Evolutionary conservation across 768 basidiomycete species (phyloP), one percentile per base, ranked within the genome.

Genomic region (Paxillus ammoniavirescens): DNA sequence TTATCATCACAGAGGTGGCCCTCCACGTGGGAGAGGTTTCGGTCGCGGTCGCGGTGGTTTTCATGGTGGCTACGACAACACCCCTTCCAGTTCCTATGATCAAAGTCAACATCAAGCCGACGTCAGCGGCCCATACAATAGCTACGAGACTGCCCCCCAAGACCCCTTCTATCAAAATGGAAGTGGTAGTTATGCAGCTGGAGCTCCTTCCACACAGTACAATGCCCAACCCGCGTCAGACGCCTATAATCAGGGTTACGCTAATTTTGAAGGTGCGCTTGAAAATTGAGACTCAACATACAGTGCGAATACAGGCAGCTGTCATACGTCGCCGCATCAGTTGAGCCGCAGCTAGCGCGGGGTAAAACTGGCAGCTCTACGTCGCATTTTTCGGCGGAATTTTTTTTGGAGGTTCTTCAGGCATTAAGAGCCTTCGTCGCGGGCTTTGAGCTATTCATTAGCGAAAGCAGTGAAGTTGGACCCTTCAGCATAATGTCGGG

Each of bases 231-330:
- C 54, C 59, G 66, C 75, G 58, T 70, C 79, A 67, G 73, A 75
- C 56, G 80, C 78, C 51, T 77, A 70, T 57, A 57, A 77, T 70
- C 84, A 87, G 74, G 84, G 76, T 58, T 87, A 81, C 71, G 82
- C 80, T 74, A 80, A 70, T 61, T 76, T 74, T 75, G 89, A 91
- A 92, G 90, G 90, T 93, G 82, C 89, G 90, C 89, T 86, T 75
- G 78, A 81, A 65, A 79, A 71, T 82, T 84, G 73, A 84, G 81
- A 82, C 77, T 82, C 69, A 80, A 69, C 62, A 64, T 65, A 52
- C 69, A 68, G 69, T 64, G 73, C 70, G 68, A 76, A 71, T 66
- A 72, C 63, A 75, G 74, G 75, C 71, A 73, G 71, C 67, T 67
- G 42, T 60, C 50, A 58, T 56, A 54, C 57, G 47, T 65, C 63